These are phyloP conservation scores for Russula earlei DNA, from an alignment of 768 basidiomycete genomes.

Conservation along the genomic window DNA sequence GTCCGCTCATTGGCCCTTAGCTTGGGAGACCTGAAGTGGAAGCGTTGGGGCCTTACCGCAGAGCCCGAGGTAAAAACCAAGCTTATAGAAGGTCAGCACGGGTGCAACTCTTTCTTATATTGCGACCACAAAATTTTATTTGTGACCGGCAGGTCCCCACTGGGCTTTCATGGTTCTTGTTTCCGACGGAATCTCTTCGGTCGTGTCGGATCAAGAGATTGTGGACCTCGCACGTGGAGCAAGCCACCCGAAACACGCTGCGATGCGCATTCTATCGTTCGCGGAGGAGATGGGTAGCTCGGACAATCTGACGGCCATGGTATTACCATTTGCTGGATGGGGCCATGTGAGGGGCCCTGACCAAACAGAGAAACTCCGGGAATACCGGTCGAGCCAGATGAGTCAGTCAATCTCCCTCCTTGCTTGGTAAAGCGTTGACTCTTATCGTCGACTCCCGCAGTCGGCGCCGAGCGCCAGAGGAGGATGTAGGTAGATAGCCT, in stretches of 20 bases:
- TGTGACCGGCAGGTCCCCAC: conserved; percentile 46
- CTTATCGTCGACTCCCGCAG: conserved; percentile 26
- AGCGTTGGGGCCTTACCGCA: conserved; percentile 84
- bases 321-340: conserved; percentile 92
- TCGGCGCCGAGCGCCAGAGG: conserved; percentile 56
- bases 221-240: conserved; percentile 77
- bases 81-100: conserved; percentile 55
- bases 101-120: not conserved
- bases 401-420: conserved; percentile 22
- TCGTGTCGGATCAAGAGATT: conserved; percentile 90
- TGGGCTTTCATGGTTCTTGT: conserved; percentile 84
- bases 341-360: conserved; percentile 72
- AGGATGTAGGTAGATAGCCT: conserved; percentile 40
- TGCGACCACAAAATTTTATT: not conserved
- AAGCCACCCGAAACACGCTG: conserved; percentile 67
- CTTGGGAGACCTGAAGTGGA: conserved; percentile 83
- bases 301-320: conserved; percentile 87
- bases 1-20: conserved; percentile 30
- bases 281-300: conserved; percentile 81
- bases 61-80: conserved; percentile 81
- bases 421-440: not conserved
- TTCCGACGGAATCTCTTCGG: conserved; percentile 90
- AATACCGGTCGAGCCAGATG: conserved; percentile 51
- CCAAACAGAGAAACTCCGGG: conserved; percentile 69
- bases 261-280: conserved; percentile 72